Evolutionary conservation across 2,329 filamentous ascomycete species (phyloP).

Genomic region (Ceratocystis eucalypticola): DNA sequence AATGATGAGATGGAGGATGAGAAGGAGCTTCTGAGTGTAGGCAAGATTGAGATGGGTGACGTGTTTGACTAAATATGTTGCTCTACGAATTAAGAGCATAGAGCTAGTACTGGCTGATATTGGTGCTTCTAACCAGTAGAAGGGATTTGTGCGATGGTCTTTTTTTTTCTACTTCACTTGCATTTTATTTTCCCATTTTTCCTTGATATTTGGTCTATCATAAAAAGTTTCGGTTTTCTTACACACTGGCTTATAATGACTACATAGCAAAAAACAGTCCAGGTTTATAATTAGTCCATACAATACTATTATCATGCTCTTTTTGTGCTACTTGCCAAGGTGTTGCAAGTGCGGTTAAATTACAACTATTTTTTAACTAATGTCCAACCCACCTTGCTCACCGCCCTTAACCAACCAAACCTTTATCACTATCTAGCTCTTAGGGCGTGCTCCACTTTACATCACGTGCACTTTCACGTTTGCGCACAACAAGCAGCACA

Average conservation of each 20-base stretch:
- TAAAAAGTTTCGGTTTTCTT: slow-evolving; percentile 7
- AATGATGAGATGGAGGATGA: slow-evolving; percentile 92
- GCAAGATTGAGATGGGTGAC: slow-evolving; percentile 55
- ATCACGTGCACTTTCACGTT: slow-evolving; percentile 17
- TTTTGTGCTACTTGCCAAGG: not conserved
- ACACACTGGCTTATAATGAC: not conserved
- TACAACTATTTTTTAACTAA: not conserved
- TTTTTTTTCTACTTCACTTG: not conserved
- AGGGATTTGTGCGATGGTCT: not conserved
- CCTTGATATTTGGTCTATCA: not conserved
- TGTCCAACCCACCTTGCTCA: not conserved
- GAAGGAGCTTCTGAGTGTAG: slow-evolving; percentile 89
- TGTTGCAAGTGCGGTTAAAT: not conserved
- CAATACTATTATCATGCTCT: not conserved
- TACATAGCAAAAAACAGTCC: not conserved
- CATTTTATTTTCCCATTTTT: not conserved
- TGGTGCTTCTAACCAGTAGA: not conserved
- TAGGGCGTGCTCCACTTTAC: slow-evolving; percentile 19
- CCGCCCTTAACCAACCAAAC: not conserved
- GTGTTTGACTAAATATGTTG: slow-evolving; percentile 18
- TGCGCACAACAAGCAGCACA: slow-evolving; percentile 17
- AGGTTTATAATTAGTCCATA: not conserved
- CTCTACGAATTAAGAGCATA: not conserved
- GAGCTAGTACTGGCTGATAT: not conserved
- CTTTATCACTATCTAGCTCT: not conserved